Evolutionary conservation across 345 rosid genomes (phyloP).

Genomic region (Pseudoturritis turrita): DNA sequence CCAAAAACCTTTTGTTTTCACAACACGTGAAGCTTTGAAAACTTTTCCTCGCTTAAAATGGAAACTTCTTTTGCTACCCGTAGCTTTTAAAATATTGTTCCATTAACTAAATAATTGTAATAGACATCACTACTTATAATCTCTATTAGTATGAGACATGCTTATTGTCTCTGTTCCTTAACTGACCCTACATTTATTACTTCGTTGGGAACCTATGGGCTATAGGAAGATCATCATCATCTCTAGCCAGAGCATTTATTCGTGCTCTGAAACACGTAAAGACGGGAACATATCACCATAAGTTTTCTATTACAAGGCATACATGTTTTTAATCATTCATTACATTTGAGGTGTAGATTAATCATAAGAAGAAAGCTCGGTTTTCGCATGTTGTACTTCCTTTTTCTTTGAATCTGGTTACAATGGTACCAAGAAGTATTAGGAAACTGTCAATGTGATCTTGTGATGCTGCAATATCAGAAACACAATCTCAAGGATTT

Average conservation of each 20-base stretch:
- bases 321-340: conserved; percentile 11
- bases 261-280: conserved; percentile 4
- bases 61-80: conserved; percentile 31
- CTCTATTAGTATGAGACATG: conserved; percentile 20
- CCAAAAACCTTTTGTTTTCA: conserved; percentile 8
- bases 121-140: conserved; percentile 22
- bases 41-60: conserved; percentile 19
- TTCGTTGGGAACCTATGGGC: conserved; percentile 15
- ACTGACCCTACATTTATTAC: conserved; percentile 29
- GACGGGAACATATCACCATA: conserved; percentile 5
- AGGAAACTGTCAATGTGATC: conserved; percentile 24
- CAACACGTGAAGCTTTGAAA: conserved; percentile 25
- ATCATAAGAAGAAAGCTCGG: conserved; percentile 20
- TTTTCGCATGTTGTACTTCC: neutral
- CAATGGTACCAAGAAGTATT: conserved; percentile 20
- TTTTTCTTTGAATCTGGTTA: conserved; percentile 5
- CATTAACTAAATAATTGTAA: conserved; percentile 18
- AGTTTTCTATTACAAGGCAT: conserved; percentile 22
- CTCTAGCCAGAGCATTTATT: conserved; percentile 17
- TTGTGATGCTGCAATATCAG: conserved; percentile 28
- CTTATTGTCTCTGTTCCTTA: conserved; percentile 15
- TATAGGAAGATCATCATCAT: neutral
- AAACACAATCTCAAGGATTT: conserved; percentile 19
- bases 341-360: conserved; percentile 19
- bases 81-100: conserved; percentile 24